A percentile compares a stretch with the other conserved stretches of the same genome.
Conservation (phyloP, 805 yeast genomes). For the Wickerhamiella qilinensis region DNA sequence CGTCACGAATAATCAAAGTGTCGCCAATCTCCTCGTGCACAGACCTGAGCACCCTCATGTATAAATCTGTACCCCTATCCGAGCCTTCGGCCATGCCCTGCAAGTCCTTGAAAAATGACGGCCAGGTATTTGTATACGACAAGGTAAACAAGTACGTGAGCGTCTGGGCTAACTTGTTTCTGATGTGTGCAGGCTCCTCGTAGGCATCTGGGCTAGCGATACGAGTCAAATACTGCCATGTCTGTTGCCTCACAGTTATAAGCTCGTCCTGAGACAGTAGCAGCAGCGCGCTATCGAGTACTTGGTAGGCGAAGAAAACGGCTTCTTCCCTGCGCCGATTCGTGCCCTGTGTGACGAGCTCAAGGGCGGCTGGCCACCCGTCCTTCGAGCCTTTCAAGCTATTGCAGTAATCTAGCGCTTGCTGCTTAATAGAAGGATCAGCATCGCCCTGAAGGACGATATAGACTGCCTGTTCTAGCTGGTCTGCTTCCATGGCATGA, state of each 20-base stretch:
- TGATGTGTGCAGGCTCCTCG: slow-evolving; percentile 17
- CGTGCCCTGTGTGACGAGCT: slow-evolving; percentile 21
- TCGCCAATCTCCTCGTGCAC: slow-evolving; percentile 91
- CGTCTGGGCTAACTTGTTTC: slow-evolving; percentile 43
- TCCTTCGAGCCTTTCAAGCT: slow-evolving; percentile 28
- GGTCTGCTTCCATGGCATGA: slow-evolving; percentile 21
- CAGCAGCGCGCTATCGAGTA: slow-evolving; percentile 41
- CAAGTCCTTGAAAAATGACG: slow-evolving; percentile 34
- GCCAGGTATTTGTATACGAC: slow-evolving; percentile 34
- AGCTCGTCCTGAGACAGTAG: slow-evolving; percentile 32
- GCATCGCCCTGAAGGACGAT: slow-evolving; percentile 61
- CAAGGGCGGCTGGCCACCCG: slow-evolving; percentile 33
- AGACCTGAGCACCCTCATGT: slow-evolving; percentile 51
- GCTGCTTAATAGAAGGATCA: slow-evolving; percentile 40
- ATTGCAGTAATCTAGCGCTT: slow-evolving; percentile 31
- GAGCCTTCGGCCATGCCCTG: slow-evolving; percentile 23
- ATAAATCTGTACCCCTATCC: slow-evolving; percentile 46
- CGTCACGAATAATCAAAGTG: slow-evolving; percentile 57
- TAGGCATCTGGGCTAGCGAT: slow-evolving; percentile 13
- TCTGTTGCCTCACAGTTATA: slow-evolving; percentile 28
- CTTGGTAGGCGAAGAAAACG: slow-evolving; percentile 54
- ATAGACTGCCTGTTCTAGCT: slow-evolving; percentile 77
- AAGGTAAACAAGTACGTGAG: slow-evolving; percentile 36
- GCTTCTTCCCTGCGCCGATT: slow-evolving; percentile 25
- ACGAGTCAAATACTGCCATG: slow-evolving; percentile 31